Percentiles rank a stretch among this genome's conserved stretches.
phyloP scores from a whole-genome alignment of 331 rosid species.

The Erythrophleum ivorense region DNA sequence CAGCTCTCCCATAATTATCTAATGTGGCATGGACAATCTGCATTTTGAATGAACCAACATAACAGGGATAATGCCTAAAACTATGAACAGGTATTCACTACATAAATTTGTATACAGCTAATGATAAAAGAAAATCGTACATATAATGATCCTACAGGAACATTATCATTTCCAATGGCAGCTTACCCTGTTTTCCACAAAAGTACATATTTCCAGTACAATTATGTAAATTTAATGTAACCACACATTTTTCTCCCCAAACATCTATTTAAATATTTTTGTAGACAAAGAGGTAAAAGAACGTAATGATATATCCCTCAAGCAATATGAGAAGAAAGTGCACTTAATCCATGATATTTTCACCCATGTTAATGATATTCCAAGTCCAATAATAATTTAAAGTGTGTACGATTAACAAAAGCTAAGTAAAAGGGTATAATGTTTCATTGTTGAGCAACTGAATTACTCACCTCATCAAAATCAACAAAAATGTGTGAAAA shows the following conservation, averaged over 20 bases:
- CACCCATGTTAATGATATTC: neutral
- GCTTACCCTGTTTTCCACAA: neutral
- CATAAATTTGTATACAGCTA: conserved; percentile 3
- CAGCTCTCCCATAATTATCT: conserved; percentile 69
- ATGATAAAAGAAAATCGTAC: conserved; percentile 9
- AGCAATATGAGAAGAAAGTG: neutral
- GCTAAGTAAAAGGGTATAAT: conserved; percentile 13
- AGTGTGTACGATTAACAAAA: conserved; percentile 8
- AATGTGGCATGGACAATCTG: conserved; percentile 78
- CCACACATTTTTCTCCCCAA: neutral
- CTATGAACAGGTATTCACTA: conserved; percentile 23
- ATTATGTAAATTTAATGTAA: neutral
- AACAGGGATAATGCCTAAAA: conserved; percentile 15
- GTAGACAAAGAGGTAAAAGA: neutral
- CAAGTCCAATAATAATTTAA: conserved; percentile 17
- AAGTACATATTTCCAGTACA: neutral
- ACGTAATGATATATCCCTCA: neutral
- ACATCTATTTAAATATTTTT: neutral
- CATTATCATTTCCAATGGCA: neutral
- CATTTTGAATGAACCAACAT: conserved; percentile 39
- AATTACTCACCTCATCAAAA: conserved; percentile 80
- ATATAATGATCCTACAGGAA: neutral
- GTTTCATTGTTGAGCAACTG: conserved; percentile 25
- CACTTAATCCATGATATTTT: neutral
- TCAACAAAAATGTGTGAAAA: conserved; percentile 75